phyloP scores from a whole-genome alignment of 148 eudicot genomes.

The Rhododendron griersonianum region DNA sequence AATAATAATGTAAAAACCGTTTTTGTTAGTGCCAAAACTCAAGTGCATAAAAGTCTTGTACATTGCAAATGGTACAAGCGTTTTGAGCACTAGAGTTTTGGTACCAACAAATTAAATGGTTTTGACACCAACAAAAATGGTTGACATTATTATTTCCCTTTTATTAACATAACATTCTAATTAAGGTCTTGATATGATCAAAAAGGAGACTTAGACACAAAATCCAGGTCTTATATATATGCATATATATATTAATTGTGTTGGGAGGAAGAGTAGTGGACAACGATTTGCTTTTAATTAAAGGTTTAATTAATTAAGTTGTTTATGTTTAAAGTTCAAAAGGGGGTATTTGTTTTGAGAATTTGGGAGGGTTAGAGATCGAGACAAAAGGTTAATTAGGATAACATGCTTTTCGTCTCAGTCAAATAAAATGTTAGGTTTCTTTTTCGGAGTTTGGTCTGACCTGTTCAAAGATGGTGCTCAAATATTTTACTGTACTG shows the following conservation, averaged over 20 bases:
- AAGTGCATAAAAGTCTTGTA: too few relatives aligned
- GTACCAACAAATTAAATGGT: too few relatives aligned
- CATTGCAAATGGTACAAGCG: too few relatives aligned
- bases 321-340: not conserved
- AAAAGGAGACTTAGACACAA: not conserved
- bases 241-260: not conserved
- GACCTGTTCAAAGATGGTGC: slow-evolving; percentile 7
- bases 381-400: not conserved
- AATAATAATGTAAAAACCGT: too few relatives aligned
- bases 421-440: slow-evolving; percentile 3
- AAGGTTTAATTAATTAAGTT: not conserved
- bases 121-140: too few relatives aligned
- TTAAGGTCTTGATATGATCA: not conserved
- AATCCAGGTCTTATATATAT: not conserved
- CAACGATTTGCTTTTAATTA: not conserved
- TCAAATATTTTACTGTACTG: not conserved
- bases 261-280: not conserved
- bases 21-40: too few relatives aligned
- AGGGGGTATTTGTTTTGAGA: not conserved
- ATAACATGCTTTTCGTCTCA: slow-evolving; percentile 1
- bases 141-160: too few relatives aligned
- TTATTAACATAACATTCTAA: not conserved
- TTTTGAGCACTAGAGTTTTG: too few relatives aligned
- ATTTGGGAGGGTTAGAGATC: not conserved
- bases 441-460: slow-evolving; percentile 5